Evolutionary conservation across 305 asterid species (phyloP), one percentile per base, ranked within the genome.

Genomic region (Lippia alba): DNA sequence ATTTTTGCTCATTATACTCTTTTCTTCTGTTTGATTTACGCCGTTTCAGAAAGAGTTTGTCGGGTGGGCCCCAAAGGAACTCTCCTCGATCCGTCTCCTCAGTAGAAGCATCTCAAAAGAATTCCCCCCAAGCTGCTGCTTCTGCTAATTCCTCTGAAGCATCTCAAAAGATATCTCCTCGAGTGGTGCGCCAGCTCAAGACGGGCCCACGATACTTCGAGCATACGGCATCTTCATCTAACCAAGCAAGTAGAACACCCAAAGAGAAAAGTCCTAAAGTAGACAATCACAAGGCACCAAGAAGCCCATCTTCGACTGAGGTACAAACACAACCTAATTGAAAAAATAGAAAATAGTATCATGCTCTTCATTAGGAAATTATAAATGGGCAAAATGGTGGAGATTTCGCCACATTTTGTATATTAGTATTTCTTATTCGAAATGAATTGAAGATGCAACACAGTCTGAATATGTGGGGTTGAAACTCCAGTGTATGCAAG

Each of bases 131-230:
- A 65, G 40, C 85, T 65, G 79, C 41, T 36, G 41, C 41, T 36
- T 36, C 41, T 36, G 41, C 67, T 66, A 39, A 39, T 39, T 70
- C 91, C 56, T 66, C 88, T 0, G 91, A 86, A 55, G 86, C 57
- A 65, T 66, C 92, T 5, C 82, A 75, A 67, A 92, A 88, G 78
- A 58, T 72, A 51, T 89, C 98, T 50, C 96, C 94, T 0, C 85
- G 87, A 61, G 95, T 85, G 70, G 94, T 76, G 17, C 90, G 93
- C 14, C 90, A 86, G 76, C 88, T 89, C 65, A 91, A 85, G 83
- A 77, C 89, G 0, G 66, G 85, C 1, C 74, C 86, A 1, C 82
- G 79, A 16, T 87, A 78, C 65, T 80, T 85, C 14, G 97, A 86
- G 16, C 87, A 85, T 34, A 80, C 91, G 1, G 82, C 87, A 7